Conservation (phyloP, 306 rosid genomes). For the Crotalaria pallida region DNA sequence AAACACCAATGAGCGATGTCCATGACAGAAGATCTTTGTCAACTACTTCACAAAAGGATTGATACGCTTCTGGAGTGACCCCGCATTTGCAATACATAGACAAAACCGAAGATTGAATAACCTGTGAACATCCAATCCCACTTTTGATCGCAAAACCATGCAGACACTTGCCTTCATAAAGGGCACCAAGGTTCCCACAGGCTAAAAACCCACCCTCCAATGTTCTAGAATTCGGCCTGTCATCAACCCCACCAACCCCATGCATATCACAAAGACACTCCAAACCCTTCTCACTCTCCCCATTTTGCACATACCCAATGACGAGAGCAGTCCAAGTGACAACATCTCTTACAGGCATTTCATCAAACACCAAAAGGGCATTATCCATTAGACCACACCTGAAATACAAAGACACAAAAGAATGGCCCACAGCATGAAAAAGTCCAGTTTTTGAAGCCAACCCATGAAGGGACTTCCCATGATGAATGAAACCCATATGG, state of each 20-base stretch:
- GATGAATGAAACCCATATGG: slow-evolving; percentile 27
- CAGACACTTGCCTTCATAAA: slow-evolving; percentile 56
- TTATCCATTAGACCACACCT: slow-evolving; percentile 44
- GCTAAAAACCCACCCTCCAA: slow-evolving; percentile 74
- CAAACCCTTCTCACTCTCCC: slow-evolving; percentile 57
- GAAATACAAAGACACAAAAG: slow-evolving; percentile 53
- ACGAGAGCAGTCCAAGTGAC: slow-evolving; percentile 77
- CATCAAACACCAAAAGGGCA: slow-evolving; percentile 54
- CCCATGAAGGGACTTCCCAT: slow-evolving; percentile 53
- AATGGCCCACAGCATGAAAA: slow-evolving; percentile 47
- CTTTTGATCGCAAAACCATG: slow-evolving; percentile 53
- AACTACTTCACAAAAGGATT: slow-evolving; percentile 39
- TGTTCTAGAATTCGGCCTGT: slow-evolving; percentile 58
- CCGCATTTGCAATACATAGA: slow-evolving; percentile 69
- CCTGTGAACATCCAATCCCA: slow-evolving; percentile 46
- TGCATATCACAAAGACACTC: slow-evolving; percentile 63
- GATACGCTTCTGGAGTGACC: slow-evolving; percentile 46
- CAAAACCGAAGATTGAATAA: slow-evolving; percentile 49
- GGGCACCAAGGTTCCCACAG: slow-evolving; percentile 55
- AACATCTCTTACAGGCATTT: slow-evolving; percentile 58
- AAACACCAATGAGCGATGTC: slow-evolving; percentile 58
- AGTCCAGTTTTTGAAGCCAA: slow-evolving; percentile 48
- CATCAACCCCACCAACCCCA: slow-evolving; percentile 40
- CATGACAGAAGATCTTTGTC: slow-evolving; percentile 62
- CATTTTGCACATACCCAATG: slow-evolving; percentile 65